Conservation (phyloP, 2,329 filamentous ascomycete species). For the Fusarium xylarioides region DNA sequence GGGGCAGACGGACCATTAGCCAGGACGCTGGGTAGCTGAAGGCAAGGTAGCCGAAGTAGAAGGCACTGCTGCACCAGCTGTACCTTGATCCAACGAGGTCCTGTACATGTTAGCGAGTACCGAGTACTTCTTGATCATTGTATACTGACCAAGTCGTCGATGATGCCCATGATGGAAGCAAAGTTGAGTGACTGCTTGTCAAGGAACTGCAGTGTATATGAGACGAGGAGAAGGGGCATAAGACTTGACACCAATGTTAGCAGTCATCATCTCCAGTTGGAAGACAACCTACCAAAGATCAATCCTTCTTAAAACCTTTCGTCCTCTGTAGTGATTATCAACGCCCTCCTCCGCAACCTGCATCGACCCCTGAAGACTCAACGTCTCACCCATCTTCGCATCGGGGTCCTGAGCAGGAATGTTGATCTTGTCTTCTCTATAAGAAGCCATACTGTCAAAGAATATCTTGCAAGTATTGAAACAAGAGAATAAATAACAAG, state of each 20-base stretch:
- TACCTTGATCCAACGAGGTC: constrained; percentile 28
- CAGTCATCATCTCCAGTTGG: rapidly evolving
- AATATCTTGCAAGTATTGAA: not conserved
- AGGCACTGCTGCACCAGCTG: constrained; percentile 36
- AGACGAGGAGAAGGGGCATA: constrained; percentile 33
- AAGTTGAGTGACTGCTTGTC: constrained; percentile 40
- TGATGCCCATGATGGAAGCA: constrained; percentile 38
- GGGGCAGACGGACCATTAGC: constrained; percentile 33
- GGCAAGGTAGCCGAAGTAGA: constrained; percentile 37
- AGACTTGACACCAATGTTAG: constrained; percentile 1
- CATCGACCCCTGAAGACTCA: constrained; percentile 25
- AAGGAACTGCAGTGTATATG: constrained; percentile 39
- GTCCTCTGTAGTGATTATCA: not conserved
- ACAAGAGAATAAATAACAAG: not conserved
- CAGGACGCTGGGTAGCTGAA: constrained; percentile 40
- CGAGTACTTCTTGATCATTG: rapidly evolving
- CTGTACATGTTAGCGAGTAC: not conserved
- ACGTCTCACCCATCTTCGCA: constrained; percentile 19
- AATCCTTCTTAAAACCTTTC: constrained; percentile 19
- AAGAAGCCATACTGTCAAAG: not conserved
- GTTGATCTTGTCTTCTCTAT: constrained; percentile 15
- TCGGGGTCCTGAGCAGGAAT: not conserved
- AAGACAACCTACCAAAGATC: constrained; percentile 17
- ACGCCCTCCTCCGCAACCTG: constrained; percentile 14
- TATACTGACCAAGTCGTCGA: constrained; percentile 24